Conservation (phyloP, 192 early-diverging fungal genomes). For the Backusella liffmaniae region DNA sequence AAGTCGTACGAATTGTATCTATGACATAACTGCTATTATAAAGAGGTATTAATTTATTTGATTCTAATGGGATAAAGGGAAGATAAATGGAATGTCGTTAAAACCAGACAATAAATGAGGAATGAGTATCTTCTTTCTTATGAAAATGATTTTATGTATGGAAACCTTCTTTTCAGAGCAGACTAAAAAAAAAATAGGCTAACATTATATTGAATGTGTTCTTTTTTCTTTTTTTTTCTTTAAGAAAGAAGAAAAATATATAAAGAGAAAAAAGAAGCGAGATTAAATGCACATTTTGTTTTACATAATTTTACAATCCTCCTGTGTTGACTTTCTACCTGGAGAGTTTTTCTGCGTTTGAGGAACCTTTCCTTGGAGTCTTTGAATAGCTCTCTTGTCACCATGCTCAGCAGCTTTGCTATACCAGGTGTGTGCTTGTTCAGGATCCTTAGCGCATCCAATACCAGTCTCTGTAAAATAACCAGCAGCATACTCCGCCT, state of each 20-base stretch:
- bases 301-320: constrained; percentile 40
- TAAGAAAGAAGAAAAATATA: neutral
- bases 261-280: neutral
- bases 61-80: neutral
- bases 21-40: neutral
- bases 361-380: constrained; percentile 42
- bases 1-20: neutral
- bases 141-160: neutral
- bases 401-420: constrained; percentile 61
- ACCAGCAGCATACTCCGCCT: constrained; percentile 62
- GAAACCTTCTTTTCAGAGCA: neutral
- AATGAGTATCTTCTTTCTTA: neutral
- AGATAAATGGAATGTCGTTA: neutral
- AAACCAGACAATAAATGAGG: neutral
- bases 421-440: constrained; percentile 56
- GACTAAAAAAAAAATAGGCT: neutral
- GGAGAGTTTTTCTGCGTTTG: constrained; percentile 25
- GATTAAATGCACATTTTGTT: neutral
- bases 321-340: constrained; percentile 6
- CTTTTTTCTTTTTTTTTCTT: neutral
- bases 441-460: constrained; percentile 48
- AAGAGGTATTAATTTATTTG: neutral
- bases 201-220: neutral
- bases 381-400: constrained; percentile 51
- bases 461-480: constrained; percentile 63